Evolutionary conservation across 208 protist genomes (phyloP), one percentile per base, ranked within the genome.

Genomic region (Angomonas desouzai): DNA sequence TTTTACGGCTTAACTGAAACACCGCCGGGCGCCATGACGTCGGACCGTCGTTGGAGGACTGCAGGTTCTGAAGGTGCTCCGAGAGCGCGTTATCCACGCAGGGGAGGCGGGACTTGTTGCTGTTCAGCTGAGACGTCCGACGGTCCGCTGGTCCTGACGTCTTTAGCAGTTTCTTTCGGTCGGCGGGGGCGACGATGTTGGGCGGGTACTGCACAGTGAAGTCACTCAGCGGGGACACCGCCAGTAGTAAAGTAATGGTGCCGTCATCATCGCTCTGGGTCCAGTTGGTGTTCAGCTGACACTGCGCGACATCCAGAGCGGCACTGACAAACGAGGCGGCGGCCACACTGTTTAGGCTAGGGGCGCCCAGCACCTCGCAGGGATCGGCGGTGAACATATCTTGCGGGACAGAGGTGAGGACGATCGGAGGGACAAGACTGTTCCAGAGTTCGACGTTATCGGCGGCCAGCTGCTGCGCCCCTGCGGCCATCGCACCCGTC

Each of bases 321-420:
- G 36, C 48, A 40, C 33, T 13, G n/a, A n/a, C 7, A 22, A 51
- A 28, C 22, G 76, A 74, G 40, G 83, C 71, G 55, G 74, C 81
- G 13, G 87, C 71, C 22, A 93, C 84, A 57, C 76, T 77, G 70
- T 93, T 93, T 58, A 79, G 75, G 13, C 68, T 67, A 38, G 87
- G 81, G 11, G 84, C 79, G n/a, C 74, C 76, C n/a, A 93, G 70
- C 33, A 64, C 57, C 27, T 78, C 71, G 29, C 75, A 58, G 1
- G 78, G 69, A 1, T 62, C 61, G 23, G 74, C 18, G n/a, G 73
- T 72, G 43, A 84, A 67, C 47, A 91, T 58, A 29, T 76, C 62
- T 0, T 62, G 29, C 2, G 82, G 81, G 13, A 89, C 40, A 13
- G 29, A 27, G 13, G 79, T 53, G 25, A 93, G 71, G 55, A 93